Evolutionary conservation across 2,329 filamentous ascomycete genomes (phyloP), one percentile per base, ranked within the genome.

Genomic region (Ophiostoma australiae): DNA sequence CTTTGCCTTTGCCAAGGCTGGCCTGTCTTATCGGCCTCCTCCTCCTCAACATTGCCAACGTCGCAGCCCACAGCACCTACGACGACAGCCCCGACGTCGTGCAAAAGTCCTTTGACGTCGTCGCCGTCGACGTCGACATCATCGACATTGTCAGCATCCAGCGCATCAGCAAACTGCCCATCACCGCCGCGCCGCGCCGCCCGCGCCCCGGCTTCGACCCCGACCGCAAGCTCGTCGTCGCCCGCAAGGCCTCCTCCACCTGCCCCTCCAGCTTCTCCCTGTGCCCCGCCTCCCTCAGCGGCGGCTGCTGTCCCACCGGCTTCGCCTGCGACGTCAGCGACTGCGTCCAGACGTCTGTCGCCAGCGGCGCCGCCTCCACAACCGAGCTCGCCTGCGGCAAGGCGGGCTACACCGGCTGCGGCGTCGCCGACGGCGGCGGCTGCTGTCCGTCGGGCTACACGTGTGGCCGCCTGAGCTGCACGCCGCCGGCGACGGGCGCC

Each of bases 251-350:
- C 10, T 55, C 67, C 10, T 70, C 70, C 13, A 70, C 69, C 39
- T 76, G 76, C 44, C 74, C 76, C n/a, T 69, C 74, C 7, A 74
- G 67, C 65, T 76, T 75, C 65, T 67, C 68, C 5, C 67, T 74
- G 20, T 84, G 83, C 67, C 77, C 82, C 5, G 74, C 77, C 3
- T 80, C 79, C 11, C 70, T 82, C n/a, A 75, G 77, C 27, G 84
- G 84, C 44, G 82, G 81, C 44, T 85, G 84, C 71, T 86, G 84
- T 72, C 84, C 84, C 1, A 76, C 80, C 4, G 76, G 79, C 55
- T 87, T 85, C 74, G 78, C 78, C 4, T 87, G 85, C 76, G 83
- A 78, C 2, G 79, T 78, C 65, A 78, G 82, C 44, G 83, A 82
- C 48, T 86, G 84, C 72, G 81, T 80, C 74, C 68, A 72, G 61